Percentiles rank a stretch among this genome's conserved stretches.
Evolutionary conservation across 305 asterid genomes (phyloP).

Genomic region (Salvia sclarea): DNA sequence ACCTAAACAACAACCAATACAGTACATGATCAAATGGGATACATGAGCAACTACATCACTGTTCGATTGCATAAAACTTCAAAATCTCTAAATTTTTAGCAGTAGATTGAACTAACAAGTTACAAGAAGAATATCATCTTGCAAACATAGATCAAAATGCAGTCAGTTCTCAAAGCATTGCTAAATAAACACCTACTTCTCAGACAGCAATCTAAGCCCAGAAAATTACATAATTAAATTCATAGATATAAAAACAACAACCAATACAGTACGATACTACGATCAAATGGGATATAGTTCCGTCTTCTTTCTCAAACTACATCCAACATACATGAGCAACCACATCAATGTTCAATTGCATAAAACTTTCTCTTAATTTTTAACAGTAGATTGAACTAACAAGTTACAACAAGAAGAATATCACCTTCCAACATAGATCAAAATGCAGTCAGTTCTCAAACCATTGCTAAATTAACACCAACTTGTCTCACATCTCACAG

Average conservation of each 20-base stretch:
- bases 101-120: not conserved
- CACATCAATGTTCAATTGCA: not conserved
- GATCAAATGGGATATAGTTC: too few relatives aligned
- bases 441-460: not conserved
- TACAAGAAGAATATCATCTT: not conserved
- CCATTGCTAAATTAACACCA: not conserved
- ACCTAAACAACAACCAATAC: conserved; percentile 39
- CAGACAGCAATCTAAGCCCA: not conserved
- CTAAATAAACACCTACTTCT: too few relatives aligned
- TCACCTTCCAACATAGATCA: not conserved
- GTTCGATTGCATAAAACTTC: not conserved
- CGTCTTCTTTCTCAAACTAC: not conserved
- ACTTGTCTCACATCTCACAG: too few relatives aligned
- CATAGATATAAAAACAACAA: not conserved
- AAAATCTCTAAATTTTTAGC: not conserved
- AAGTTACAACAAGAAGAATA: not conserved
- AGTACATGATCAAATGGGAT: not conserved
- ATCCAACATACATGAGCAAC: not conserved
- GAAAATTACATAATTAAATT: not conserved
- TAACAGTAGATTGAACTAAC: not conserved
- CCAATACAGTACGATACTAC: too few relatives aligned
- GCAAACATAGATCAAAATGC: not conserved
- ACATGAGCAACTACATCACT: not conserved
- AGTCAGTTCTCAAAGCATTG: not conserved
- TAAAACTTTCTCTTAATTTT: not conserved